phyloP scores from a whole-genome alignment of 345 rosid genomes.

The Bruguiera parviflora region DNA sequence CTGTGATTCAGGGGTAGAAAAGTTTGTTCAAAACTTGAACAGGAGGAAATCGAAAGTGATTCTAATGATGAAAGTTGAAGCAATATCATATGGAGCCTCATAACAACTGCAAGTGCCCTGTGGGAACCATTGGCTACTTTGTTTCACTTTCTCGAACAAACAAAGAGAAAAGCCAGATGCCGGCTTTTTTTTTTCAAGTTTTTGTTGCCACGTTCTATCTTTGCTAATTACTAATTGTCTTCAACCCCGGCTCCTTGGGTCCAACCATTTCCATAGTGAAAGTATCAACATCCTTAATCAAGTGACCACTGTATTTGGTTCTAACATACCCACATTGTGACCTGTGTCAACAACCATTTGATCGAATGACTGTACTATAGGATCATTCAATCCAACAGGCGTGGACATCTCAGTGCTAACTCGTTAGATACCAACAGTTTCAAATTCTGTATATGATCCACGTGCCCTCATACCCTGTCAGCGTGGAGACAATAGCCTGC shows the following conservation, averaged over 20 bases:
- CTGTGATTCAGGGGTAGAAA: background rate
- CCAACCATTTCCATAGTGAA: background rate
- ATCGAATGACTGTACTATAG: too few relatives aligned
- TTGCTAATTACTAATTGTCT: background rate
- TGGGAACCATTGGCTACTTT: background rate
- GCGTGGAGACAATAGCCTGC: background rate
- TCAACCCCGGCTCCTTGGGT: background rate
- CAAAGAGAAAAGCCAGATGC: background rate
- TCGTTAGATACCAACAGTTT: too few relatives aligned
- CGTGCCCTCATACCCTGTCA: background rate
- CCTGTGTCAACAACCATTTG: too few relatives aligned
- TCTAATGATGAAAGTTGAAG: background rate
- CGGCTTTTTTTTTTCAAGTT: background rate
- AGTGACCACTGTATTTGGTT: too few relatives aligned
- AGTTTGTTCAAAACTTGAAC: constrained; percentile 2
- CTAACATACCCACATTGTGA: too few relatives aligned
- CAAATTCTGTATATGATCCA: background rate
- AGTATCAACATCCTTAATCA: background rate
- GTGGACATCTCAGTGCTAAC: too few relatives aligned
- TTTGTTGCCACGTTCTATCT: background rate
- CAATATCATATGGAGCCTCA: background rate
- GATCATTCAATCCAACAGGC: too few relatives aligned
- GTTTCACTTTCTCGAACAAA: background rate
- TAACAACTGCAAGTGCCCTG: background rate
- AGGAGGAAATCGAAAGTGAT: background rate